Evolutionary conservation across 2,329 filamentous ascomycete species (phyloP), one percentile per base, ranked within the genome.

Genomic region (Trichophyton benhamiae): DNA sequence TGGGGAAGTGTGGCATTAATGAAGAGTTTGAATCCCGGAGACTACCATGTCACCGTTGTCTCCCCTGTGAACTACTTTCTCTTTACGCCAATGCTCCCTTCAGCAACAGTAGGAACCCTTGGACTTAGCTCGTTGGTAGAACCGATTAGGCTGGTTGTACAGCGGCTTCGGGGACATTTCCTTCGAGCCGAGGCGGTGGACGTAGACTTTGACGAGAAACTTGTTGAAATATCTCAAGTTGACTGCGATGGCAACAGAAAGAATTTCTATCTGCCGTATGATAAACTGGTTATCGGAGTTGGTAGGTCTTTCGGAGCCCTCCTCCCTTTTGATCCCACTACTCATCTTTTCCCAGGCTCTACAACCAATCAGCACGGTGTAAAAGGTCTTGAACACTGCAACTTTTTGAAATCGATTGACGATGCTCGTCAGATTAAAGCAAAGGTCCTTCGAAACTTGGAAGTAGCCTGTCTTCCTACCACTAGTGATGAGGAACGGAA

Each of bases 51-150:
- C 67, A 97, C 92, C 3, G 87, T 99, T 44, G 87, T 99, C 49
- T 95, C 91, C 11, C 92, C 94, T 0, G 88, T 88, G 41, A 97
- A 97, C 70, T 96, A 97, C 77, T 99, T 99, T 76, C 78, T 99
- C 36, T 99, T 99, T 74, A 99, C 94, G 1, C 94, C 94, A 0
- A 97, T 99, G 91, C 80, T 99, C 49, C 94, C 94, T 1, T 96
- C 91, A 38, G 95, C 94, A 6, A 99, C 95, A 0, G 94, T 99
- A 4, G 95, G 95, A 11, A 99, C 94, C 0, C 79, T 99, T 36
- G 92, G 96, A 71, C 78, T 97, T 69, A 82, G 92, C 66, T 96
- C 91, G 58, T 79, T 99, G 62, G 90, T 96, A 46, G 94, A 99
- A 74, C 94, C 94, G 0, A 89, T 99, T 64, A 84, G 94, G 64